Base-by-base conservation (phyloP, 352 stramenopile species). In the Pythium aphanidermatum region DNA sequence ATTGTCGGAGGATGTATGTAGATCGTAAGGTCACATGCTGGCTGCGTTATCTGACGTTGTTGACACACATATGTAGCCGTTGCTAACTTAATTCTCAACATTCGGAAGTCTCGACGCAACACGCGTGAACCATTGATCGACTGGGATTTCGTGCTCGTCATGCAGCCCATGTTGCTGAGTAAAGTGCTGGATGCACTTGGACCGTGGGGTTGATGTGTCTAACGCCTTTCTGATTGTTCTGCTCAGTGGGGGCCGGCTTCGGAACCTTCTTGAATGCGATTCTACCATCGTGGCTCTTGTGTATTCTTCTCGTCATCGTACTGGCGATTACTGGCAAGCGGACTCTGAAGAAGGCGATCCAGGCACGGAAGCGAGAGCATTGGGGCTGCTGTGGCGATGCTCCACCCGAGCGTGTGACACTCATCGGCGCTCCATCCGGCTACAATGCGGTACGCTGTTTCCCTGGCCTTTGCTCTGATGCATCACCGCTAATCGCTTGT, bases 81-180 rank as follows among this genome's bases (percentile, higher is more conserved):
- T 34, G 92, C 87, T 12, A 98, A 98, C 55, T 95, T 95, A 26
- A 46, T 96, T 19, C 56, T 97, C 11, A 98, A 98, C 59, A 39
- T 85, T 5, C 57, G 55, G 17, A 97, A 96, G 62, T 71, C 89
- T 17, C 92, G 96, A 49, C 84, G 89, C 14, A 63, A 79, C 25
- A 88, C 85, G 2, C 86, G 95, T 42, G 55, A 89, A 29, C 89
- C 93, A 14, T 69, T 98, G 5, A 95, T 98, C 10, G 92, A 98
- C 73, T 98, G 95, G 95, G 93, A 98, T 65, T 72, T 98, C 26
- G 96, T 98, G 42, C 58, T 98, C 11, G 80, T 97, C 8, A 98
- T 98, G 93, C 92, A 98, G 65, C 95, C 95, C 5, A 71, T 97
- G 58, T 56, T 86, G 6, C 29, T 86, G 31, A 70, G 74, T 86